Conservation (phyloP, 306 rosid species). For the Dryas drummondii region DNA sequence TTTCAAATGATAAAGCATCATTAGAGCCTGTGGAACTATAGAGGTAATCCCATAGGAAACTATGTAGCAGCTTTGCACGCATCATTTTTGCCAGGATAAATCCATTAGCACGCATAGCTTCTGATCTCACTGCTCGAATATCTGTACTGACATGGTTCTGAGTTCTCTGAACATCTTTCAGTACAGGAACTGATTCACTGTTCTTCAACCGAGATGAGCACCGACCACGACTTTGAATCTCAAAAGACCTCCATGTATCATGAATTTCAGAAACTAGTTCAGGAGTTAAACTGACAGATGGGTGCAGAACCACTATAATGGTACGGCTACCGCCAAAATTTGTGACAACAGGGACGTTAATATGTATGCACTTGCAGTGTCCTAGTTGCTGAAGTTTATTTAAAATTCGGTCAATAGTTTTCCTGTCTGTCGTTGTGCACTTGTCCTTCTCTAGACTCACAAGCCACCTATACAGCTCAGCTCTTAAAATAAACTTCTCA, state of each 20-base stretch:
- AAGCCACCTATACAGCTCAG: slow-evolving; percentile 75
- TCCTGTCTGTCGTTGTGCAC: slow-evolving; percentile 58
- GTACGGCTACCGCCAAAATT: slow-evolving; percentile 53
- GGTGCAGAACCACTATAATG: slow-evolving; percentile 67
- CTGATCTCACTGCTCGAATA: slow-evolving; percentile 52
- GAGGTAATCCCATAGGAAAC: slow-evolving; percentile 78
- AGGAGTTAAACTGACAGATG: slow-evolving; percentile 59
- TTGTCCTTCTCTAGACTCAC: slow-evolving; percentile 71
- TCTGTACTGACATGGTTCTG: slow-evolving; percentile 39
- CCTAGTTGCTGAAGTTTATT: slow-evolving; percentile 63
- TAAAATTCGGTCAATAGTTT: slow-evolving; percentile 70
- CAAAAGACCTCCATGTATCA: slow-evolving; percentile 69
- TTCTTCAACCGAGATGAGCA: slow-evolving; percentile 49
- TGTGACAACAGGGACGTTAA: slow-evolving; percentile 61
- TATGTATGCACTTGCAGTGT: slow-evolving; percentile 64
- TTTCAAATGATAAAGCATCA: slow-evolving; percentile 43
- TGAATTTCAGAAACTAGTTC: slow-evolving; percentile 76
- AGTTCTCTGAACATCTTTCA: slow-evolving; percentile 69
- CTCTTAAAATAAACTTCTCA: slow-evolving; percentile 71
- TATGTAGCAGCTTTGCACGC: slow-evolving; percentile 83
- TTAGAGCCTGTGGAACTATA: slow-evolving; percentile 36
- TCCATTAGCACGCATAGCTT: slow-evolving; percentile 82
- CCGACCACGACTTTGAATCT: slow-evolving; percentile 55
- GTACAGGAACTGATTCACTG: slow-evolving; percentile 55
- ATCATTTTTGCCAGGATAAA: slow-evolving; percentile 90